Evolutionary conservation across 1,139 yeast genomes (phyloP).

Genomic region (Debaryomycetaceae sp.): DNA sequence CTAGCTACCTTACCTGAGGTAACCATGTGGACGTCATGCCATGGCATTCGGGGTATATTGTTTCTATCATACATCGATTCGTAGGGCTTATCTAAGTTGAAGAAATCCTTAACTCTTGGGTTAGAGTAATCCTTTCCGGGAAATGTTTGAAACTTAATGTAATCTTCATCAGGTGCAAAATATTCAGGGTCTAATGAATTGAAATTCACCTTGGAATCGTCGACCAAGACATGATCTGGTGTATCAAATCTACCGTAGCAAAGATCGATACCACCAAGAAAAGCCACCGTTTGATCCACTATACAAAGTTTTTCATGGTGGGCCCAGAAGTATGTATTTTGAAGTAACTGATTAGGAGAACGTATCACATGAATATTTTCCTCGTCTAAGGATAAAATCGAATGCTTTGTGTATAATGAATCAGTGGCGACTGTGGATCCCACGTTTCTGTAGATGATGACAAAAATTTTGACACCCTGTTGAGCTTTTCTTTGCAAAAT

Average conservation of each 20-base stretch:
- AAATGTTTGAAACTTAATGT: constrained; percentile 62
- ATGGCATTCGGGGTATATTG: constrained; percentile 90
- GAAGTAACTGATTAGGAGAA: constrained; percentile 92
- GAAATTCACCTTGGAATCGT: constrained; percentile 56
- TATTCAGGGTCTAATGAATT: constrained; percentile 26
- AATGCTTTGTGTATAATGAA: constrained; percentile 90
- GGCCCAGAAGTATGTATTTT: constrained; percentile 96
- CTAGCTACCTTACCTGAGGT: constrained; percentile 95
- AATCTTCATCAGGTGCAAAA: constrained; percentile 29
- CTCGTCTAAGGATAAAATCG: constrained; percentile 74
- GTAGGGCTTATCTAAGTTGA: constrained; percentile 75
- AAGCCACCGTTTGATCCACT: constrained; percentile 84
- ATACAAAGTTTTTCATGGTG: constrained; percentile 94
- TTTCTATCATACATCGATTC: constrained; percentile 90
- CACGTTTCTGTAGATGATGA: constrained; percentile 92
- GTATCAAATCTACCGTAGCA: constrained; percentile 97
- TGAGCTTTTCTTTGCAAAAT: constrained; percentile 85
- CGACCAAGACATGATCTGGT: constrained; percentile 87
- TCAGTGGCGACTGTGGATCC: constrained; percentile 93
- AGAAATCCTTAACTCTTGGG: constrained; percentile 88
- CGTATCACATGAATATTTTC: constrained; percentile 86
- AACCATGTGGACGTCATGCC: constrained; percentile 99
- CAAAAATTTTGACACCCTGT: constrained; percentile 90
- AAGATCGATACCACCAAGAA: constrained; percentile 92
- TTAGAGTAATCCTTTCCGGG: constrained; percentile 98